Evolutionary conservation across 2,329 filamentous ascomycete genomes (phyloP), one percentile per base, ranked within the genome.

Genomic region (Cryphonectria japonica): DNA sequence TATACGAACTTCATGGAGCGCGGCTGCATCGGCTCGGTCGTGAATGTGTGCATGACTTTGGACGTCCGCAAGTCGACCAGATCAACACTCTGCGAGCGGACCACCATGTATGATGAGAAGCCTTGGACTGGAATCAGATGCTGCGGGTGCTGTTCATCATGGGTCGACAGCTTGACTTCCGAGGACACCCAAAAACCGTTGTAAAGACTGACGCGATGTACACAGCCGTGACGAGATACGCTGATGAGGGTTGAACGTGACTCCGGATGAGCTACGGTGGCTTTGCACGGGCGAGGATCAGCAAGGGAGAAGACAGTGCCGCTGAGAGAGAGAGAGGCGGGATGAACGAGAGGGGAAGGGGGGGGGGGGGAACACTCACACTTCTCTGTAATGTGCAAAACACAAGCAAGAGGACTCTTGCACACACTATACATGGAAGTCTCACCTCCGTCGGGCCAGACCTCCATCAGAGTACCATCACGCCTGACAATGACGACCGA

Each of bases 391-490:
- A 88, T 79, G 52, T 81, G 79, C 57, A 82, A 81, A 14, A 85
- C 87, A 43, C 83, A 87, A 37, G 85, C 80, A 11, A 91, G 78
- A 1, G 85, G 82, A 67, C 83, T 86, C 39, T 83, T 84, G 76
- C 86, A 89, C 46, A 91, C 83, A 22, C 78, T 76, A 70, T 85
- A 83, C 39, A 85, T 83, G 34, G 76, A 79, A 4, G 80, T 77
- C 61, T 82, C 79, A 32, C 81, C 82, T 39, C 78, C 81, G 22
- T 84, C 84, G 22, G 87, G 80, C 65, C 84, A 83, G 14, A 91
- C 79, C 75, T 92, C 89, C 0, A 84, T 85, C 76, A 94, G 81
- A 3, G 85, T 83, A 0, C 92, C 92, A 68, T 91, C 89, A 22
- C 87, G 85, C 50, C 88, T 88, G 7, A 94, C 84, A 9, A 93